These are phyloP conservation scores for Metarhizium humberi DNA, from an alignment of 2,329 filamentous ascomycete species.

Conservation along the genomic window DNA sequence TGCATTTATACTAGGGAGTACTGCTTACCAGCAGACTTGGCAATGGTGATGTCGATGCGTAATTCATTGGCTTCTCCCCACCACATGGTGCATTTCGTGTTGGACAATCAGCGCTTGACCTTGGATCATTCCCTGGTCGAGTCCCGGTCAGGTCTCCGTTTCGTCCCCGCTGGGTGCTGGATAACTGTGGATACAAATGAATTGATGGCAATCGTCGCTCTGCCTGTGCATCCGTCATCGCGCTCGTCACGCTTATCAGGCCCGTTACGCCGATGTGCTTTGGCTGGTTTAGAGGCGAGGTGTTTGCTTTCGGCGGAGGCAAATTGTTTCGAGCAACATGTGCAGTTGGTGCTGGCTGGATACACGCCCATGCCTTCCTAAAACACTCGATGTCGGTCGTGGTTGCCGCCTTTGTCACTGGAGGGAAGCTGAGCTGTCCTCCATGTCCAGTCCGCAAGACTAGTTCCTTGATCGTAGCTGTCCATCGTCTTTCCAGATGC, in stretches of 20 bases:
- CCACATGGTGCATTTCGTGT: neutral
- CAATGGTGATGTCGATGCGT: neutral
- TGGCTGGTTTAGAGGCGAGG: no score
- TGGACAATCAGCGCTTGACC: neutral
- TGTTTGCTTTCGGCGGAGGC: no score
- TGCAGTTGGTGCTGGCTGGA: no score
- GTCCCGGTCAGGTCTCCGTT: neutral
- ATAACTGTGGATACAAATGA: neutral
- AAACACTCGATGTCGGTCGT: no score
- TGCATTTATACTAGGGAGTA: no score
- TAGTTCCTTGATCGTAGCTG: neutral
- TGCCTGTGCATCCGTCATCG: neutral
- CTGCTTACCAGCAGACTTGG: neutral
- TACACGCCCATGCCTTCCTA: no score
- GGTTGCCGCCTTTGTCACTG: no score
- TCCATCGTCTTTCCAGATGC: neutral
- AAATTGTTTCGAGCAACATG: no score
- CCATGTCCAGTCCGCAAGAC: no score
- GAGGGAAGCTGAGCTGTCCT: no score
- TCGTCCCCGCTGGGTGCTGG: neutral
- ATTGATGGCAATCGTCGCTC: no score
- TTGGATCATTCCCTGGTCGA: neutral
- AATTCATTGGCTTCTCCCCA: neutral
- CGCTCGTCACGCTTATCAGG: neutral
- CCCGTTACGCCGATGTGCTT: no score